Evolutionary conservation across 2,329 filamentous ascomycete species (phyloP).

Genomic region (Neurospora sp.): DNA sequence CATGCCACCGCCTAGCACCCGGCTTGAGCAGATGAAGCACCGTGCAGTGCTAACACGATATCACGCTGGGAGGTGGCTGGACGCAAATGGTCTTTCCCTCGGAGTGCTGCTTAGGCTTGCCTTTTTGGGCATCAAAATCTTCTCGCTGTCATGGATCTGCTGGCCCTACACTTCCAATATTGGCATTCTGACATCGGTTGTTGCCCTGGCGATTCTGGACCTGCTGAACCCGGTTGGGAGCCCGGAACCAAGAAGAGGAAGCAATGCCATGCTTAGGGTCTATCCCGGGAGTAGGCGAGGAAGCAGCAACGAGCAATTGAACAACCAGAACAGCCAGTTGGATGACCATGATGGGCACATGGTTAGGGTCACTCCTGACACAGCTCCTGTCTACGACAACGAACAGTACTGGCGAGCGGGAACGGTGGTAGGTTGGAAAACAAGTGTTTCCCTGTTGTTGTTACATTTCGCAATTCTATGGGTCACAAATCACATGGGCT

Average conservation of each 20-base stretch:
- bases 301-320: neutral
- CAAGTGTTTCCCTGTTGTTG: conserved; percentile 17
- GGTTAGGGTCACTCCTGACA: neutral
- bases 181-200: conserved; percentile 55
- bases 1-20: conserved; percentile 37
- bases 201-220: conserved; percentile 61
- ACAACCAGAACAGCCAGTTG: neutral
- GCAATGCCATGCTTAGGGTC: conserved; percentile 9
- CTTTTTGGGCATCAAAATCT: conserved; percentile 61
- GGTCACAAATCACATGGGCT: conserved; percentile 21
- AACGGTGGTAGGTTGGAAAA: conserved; percentile 2
- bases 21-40: conserved; percentile 24
- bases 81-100: conserved; percentile 22
- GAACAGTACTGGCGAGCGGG: neutral
- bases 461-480: conserved; percentile 27
- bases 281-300: neutral
- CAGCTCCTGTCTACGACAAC: neutral
- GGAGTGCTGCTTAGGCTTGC: conserved; percentile 39
- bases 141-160: conserved; percentile 57
- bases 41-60: conserved; percentile 28
- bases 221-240: conserved; percentile 25
- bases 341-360: neutral
- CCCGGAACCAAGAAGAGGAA: neutral
- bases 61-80: conserved; percentile 22
- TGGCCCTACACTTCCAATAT: conserved; percentile 60